Percentiles rank a stretch among this genome's conserved stretches.
Evolutionary conservation across 257 asterid genomes (phyloP).

Genomic region (Galeopsis tetrahit): DNA sequence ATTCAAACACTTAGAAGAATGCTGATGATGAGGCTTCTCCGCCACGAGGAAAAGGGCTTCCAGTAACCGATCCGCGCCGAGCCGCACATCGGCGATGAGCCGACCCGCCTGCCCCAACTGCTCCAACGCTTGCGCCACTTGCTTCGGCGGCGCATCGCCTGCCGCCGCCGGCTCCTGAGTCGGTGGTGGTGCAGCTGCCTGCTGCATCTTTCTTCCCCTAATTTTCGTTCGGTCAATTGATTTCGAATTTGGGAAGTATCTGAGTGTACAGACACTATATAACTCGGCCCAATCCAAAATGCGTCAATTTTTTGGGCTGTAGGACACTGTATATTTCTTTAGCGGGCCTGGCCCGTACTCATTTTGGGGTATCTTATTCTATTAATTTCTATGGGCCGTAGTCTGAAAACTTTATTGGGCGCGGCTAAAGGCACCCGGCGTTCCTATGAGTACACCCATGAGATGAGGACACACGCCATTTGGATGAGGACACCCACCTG

Average conservation of each 20-base stretch:
- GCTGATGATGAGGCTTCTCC: conserved; percentile 66
- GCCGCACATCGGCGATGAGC: conserved; percentile 85
- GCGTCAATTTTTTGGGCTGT: background rate
- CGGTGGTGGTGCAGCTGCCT: conserved; percentile 45
- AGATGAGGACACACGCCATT: no score
- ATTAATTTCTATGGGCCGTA: background rate
- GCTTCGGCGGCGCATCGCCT: conserved; percentile 93
- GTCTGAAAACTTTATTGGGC: background rate
- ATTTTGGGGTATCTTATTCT: background rate
- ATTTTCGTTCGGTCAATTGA: conserved; percentile 7
- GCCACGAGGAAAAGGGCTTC: conserved; percentile 75
- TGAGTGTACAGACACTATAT: background rate
- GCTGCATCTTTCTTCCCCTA: conserved; percentile 49
- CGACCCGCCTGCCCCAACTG: conserved; percentile 88
- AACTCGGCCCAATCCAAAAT: background rate
- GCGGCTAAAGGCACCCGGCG: no score
- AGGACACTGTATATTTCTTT: no score
- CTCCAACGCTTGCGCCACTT: conserved; percentile 96
- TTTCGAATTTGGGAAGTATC: conserved; percentile 13
- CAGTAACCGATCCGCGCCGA: conserved; percentile 90
- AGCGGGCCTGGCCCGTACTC: no score
- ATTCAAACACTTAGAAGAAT: conserved; percentile 66
- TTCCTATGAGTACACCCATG: no score
- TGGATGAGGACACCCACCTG: no score
- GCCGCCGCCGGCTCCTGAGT: conserved; percentile 42